These are phyloP conservation scores for Dendrobium nobile DNA, from an alignment of 106 monocot genomes.

Conservation along the genomic window DNA sequence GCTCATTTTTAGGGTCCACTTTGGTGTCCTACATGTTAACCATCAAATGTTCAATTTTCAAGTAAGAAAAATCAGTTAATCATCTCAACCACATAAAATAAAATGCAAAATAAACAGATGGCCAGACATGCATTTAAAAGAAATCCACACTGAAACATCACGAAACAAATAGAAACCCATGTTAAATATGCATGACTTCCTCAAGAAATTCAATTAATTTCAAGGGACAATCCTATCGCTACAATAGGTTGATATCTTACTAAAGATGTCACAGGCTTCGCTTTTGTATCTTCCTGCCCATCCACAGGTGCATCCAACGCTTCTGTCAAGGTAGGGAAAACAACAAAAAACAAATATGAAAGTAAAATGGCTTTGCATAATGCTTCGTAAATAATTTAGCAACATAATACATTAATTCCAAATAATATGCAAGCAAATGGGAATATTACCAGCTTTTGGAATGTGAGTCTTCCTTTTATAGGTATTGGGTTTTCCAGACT, in stretches of 20 bases:
- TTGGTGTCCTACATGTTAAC: background rate
- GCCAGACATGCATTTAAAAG: background rate
- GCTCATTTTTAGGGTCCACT: background rate
- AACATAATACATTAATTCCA: background rate
- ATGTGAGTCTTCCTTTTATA: constrained; percentile 13
- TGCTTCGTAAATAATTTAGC: background rate
- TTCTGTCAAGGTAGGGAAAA: constrained; percentile 17
- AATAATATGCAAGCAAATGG: background rate
- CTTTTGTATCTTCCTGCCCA: constrained; percentile 40
- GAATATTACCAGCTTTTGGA: constrained; percentile 33
- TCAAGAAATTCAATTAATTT: constrained; percentile 4
- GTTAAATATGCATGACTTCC: background rate
- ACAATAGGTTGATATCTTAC: constrained; percentile 35
- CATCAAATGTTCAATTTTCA: background rate
- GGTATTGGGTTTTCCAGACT: constrained; percentile 18
- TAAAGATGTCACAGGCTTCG: constrained; percentile 28
- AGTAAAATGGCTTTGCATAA: background rate
- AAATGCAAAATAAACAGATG: background rate
- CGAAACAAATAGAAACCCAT: background rate
- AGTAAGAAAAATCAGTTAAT: background rate
- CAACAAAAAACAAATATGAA: constrained; percentile 12
- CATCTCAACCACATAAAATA: background rate
- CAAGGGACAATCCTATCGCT: background rate
- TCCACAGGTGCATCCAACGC: constrained; percentile 32
- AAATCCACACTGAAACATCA: background rate